Evolutionary conservation across 345 rosid species (phyloP).

Genomic region (Lagerstroemia speciosa): DNA sequence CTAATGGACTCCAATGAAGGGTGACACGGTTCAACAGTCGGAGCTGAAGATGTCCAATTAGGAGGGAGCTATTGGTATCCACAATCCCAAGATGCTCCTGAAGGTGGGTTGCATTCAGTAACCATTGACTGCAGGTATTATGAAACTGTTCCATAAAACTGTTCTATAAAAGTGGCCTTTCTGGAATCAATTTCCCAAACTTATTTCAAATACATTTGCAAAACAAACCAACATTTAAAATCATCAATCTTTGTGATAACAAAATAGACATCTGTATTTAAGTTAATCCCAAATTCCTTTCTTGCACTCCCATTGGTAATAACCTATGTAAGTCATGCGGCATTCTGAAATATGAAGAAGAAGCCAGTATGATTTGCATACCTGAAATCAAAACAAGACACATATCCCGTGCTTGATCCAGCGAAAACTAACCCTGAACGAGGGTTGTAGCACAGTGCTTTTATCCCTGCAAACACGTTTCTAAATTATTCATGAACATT

Average conservation of each 20-base stretch:
- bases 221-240: neutral
- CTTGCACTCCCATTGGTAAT: neutral
- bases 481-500: neutral
- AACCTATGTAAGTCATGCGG: neutral
- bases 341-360: neutral
- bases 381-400: constrained; percentile 89
- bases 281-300: neutral
- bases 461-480: constrained; percentile 43
- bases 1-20: neutral
- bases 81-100: neutral
- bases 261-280: neutral
- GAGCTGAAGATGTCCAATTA: too few species aligned
- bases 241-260: neutral
- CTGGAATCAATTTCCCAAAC: neutral
- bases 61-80: neutral
- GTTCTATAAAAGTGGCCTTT: neutral
- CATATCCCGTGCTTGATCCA: constrained; percentile 66
- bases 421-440: constrained; percentile 50
- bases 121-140: neutral
- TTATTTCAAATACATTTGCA: neutral
- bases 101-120: neutral
- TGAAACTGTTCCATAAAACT: too few species aligned
- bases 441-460: constrained; percentile 56
- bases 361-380: constrained; percentile 13
- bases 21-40: too few species aligned